Percentiles rank a stretch among this genome's conserved stretches.
Evolutionary conservation across 495 filamentous ascomycete species (phyloP).

Genomic region (Cairneyella variabilis): DNA sequence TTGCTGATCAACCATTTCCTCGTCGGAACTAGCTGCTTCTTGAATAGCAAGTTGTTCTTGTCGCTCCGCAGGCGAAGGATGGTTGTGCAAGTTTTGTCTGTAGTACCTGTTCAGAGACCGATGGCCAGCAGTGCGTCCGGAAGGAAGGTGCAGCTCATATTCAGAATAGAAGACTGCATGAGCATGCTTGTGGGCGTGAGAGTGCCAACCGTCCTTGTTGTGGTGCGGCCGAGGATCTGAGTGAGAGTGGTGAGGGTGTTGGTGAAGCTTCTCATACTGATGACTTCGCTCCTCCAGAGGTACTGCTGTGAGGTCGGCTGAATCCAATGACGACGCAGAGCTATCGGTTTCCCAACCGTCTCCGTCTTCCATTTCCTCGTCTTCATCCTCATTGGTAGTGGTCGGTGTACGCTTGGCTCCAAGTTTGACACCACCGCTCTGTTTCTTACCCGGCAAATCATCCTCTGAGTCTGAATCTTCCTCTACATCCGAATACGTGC

Average conservation of each 20-base stretch:
- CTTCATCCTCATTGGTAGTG: constrained; percentile 42
- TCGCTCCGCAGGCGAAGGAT: constrained; percentile 68
- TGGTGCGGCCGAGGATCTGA: constrained; percentile 63
- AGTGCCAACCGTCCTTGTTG: constrained; percentile 68
- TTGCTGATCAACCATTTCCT: constrained; percentile 30
- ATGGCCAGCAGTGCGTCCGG: constrained; percentile 86
- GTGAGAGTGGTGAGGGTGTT: constrained; percentile 62
- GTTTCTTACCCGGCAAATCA: constrained; percentile 45
- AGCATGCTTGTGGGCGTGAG: constrained; percentile 58
- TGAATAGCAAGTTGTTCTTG: constrained; percentile 53
- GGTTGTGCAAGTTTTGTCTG: constrained; percentile 84
- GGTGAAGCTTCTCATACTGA: constrained; percentile 54
- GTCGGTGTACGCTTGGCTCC: constrained; percentile 46
- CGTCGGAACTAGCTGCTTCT: constrained; percentile 33
- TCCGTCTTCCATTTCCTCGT: constrained; percentile 50
- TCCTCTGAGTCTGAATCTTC: constrained; percentile 53
- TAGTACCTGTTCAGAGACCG: constrained; percentile 81
- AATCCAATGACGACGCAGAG: constrained; percentile 76
- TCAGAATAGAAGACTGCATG: constrained; percentile 82
- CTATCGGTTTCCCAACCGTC: constrained; percentile 92
- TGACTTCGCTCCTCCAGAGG: constrained; percentile 61
- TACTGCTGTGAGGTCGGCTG: constrained; percentile 67
- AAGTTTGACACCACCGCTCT: constrained; percentile 49
- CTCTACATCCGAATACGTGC: constrained; percentile 80
- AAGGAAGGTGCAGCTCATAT: constrained; percentile 90